phyloP scores from a whole-genome alignment of 768 basidiomycete species.

The Trametes punicea region DNA sequence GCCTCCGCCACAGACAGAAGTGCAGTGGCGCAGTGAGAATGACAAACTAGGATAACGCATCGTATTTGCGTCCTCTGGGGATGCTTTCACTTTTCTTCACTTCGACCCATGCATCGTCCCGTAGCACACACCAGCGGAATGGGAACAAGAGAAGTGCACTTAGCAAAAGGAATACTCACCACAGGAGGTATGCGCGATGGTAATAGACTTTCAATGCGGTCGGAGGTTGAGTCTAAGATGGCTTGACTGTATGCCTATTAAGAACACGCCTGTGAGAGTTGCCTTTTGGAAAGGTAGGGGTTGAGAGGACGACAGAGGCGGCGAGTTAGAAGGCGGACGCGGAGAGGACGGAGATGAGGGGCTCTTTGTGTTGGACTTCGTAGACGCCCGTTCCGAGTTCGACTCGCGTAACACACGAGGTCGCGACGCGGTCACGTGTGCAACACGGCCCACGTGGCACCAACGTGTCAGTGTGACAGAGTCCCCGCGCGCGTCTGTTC shows the following conservation, averaged over 20 bases:
- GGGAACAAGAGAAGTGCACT: too few species aligned
- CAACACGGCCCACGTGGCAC: constrained; percentile 8
- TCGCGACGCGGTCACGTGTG: constrained; percentile 12
- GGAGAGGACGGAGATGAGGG: not conserved
- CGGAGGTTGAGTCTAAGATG: not conserved
- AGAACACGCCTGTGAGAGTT: too few species aligned
- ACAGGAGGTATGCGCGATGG: not conserved
- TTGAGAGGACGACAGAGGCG: not conserved
- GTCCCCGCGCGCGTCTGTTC: too few species aligned
- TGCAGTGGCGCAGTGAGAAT: too few species aligned
- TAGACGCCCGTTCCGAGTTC: constrained; percentile 12
- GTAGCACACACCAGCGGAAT: too few species aligned
- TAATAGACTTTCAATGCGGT: not conserved
- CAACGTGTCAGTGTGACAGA: not conserved
- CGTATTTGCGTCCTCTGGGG: too few species aligned
- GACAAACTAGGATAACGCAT: too few species aligned
- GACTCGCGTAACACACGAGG: constrained; percentile 18
- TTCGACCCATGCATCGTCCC: too few species aligned
- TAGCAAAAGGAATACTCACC: not conserved
- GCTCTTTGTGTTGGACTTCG: constrained; percentile 13
- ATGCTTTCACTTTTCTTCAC: too few species aligned
- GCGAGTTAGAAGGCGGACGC: not conserved
- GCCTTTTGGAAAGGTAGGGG: too few species aligned
- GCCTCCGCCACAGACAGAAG: too few species aligned
- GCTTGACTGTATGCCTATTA: too few species aligned